Evolutionary conservation across 257 asterid genomes (phyloP), one percentile per base, ranked within the genome.

Genomic region (Gentiana macrophylla): DNA sequence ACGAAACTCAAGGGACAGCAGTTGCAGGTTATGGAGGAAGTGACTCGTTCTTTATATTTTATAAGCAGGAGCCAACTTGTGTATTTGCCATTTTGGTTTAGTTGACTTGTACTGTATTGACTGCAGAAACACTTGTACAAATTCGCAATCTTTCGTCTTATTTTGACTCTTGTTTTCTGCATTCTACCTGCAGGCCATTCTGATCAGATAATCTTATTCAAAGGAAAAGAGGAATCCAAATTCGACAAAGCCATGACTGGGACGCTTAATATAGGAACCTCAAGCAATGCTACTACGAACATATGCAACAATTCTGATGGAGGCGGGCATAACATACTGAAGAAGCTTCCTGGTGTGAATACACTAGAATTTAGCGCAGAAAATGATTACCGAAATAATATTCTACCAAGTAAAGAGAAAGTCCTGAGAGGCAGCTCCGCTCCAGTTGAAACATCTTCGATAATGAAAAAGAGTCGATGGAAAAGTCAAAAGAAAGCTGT

Each of bases 401-500:
- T 3, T 48, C 32, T 45, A 56, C 61, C 33, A 49, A 56, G 50
- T 32, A 68, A 66, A 55, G 63, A 32, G 46, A 68, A 57, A 62
- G 55, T 57, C 61, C 55, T 41, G 2, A 54, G 70, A 62, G 62
- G 55, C 58, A 46, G 58, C 44, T 73, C 67, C 45, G 53, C 52
- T 60, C 67, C 65, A 10, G 48, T 58, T 37, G 70, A 70, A 70
- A 62, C 57, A 53, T 68, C 82, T 63, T 66, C 74, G 49, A 57
- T 61, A 24, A 49, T 50, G 53, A 24, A 24, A 24, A 67, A 65
- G 49, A 61, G 55, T 50, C 66, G n/a, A 35, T 72, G 65, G 63
- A 83, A 75, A 60, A 86, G 76, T 50, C 81, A 78, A 69, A 77
- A 13, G 61, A 80, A 67, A 77, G 89, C 67, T 35, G 45, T 69